Percentiles rank a stretch among this genome's conserved stretches.
phyloP scores from a whole-genome alignment of 139 green algal genomes.

The Volvox reticuliferus region DNA sequence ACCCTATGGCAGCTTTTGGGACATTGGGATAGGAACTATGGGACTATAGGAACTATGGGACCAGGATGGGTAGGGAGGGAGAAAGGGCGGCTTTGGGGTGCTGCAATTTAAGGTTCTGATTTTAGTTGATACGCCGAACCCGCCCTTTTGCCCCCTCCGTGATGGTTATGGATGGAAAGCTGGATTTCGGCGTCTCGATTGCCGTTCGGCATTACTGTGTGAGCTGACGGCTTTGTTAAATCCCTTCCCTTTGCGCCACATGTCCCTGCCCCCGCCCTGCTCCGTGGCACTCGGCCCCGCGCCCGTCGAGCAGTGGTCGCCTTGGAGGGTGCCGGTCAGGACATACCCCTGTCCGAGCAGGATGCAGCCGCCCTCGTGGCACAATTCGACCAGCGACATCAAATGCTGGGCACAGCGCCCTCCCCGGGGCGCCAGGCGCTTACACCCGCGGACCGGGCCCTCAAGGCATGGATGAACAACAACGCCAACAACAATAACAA shows the following conservation, averaged over 20 bases:
- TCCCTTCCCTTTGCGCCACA: not conserved
- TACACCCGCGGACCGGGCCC: constrained; percentile 7
- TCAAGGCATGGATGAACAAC: constrained; percentile 13
- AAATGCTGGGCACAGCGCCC: constrained; percentile 12
- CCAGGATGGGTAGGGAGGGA: too few species aligned
- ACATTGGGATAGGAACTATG: too few species aligned
- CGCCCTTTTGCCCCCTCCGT: too few species aligned
- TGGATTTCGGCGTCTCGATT: too few species aligned
- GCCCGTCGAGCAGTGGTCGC: not conserved
- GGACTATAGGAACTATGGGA: too few species aligned
- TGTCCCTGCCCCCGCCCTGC: not conserved
- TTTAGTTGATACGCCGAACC: too few species aligned
- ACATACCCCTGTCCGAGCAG: not conserved
- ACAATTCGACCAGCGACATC: not conserved
- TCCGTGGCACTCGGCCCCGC: not conserved
- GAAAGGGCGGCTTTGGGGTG: too few species aligned
- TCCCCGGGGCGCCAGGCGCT: not conserved
- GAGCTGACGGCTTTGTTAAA: not conserved
- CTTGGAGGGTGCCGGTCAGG: not conserved
- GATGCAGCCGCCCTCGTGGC: constrained; percentile 12
- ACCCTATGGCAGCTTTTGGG: too few species aligned
- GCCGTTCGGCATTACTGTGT: too few species aligned
- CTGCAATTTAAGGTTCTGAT: too few species aligned
- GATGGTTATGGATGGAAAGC: too few species aligned
- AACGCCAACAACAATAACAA: not conserved